A percentile compares a stretch with the other conserved stretches of the same genome.
Evolutionary conservation across 257 asterid species (phyloP).

Genomic region (Solanum bulbocastanum): DNA sequence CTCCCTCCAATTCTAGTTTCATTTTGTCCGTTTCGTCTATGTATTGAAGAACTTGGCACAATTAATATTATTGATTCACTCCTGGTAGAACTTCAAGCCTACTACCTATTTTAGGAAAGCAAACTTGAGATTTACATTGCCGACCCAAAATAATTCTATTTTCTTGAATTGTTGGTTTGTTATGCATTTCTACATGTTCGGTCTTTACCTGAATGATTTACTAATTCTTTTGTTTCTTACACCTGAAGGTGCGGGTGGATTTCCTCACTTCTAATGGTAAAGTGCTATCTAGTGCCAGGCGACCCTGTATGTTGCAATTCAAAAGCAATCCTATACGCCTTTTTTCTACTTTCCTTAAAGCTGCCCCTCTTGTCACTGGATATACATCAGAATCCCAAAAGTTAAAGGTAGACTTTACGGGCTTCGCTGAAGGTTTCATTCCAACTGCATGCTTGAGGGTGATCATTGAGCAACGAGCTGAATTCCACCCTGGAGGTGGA

Average conservation of each 20-base stretch:
- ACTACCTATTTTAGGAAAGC: neutral
- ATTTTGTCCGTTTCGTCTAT: neutral
- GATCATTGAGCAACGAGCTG: slow-evolving; percentile 66
- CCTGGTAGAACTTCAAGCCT: neutral
- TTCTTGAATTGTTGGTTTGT: neutral
- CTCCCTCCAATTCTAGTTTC: neutral
- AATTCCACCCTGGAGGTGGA: slow-evolving; percentile 58
- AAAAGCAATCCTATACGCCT: slow-evolving; percentile 66
- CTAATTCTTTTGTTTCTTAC: neutral
- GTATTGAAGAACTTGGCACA: neutral
- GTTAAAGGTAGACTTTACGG: slow-evolving; percentile 38
- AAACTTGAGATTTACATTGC: neutral
- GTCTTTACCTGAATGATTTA: neutral
- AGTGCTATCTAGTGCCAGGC: slow-evolving; percentile 44
- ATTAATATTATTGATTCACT: neutral
- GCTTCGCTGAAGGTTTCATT: slow-evolving; percentile 40
- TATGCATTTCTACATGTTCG: neutral
- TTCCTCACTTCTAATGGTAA: slow-evolving; percentile 51
- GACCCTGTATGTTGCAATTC: slow-evolving; percentile 67
- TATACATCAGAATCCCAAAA: slow-evolving; percentile 69
- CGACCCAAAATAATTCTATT: neutral
- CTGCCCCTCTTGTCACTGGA: slow-evolving; percentile 64
- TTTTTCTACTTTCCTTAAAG: slow-evolving; percentile 47
- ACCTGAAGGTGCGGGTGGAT: slow-evolving; percentile 64
- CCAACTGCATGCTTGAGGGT: slow-evolving; percentile 73